Base-by-base conservation (phyloP, 2,329 filamentous ascomycete genomes). In the Nectriaceae sp. region DNA sequence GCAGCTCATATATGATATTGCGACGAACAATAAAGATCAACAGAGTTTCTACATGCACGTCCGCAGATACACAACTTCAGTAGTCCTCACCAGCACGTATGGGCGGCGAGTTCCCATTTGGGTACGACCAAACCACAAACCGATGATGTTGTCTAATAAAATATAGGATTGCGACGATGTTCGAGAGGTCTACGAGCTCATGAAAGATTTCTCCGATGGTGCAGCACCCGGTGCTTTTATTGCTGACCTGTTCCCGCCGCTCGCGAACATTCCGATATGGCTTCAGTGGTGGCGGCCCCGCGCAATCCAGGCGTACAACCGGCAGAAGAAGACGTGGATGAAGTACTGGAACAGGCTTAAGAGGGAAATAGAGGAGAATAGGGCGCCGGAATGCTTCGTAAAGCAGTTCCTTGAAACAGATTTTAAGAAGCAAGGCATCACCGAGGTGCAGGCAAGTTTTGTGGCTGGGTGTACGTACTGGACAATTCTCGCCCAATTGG, bases 401-500 rank as follows among this genome's bases (percentile, higher is more conserved):
- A 40, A 35, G 20, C 41, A 52, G 11, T 22, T 52, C 21, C 16
- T 39, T 1, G 46, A 52, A 33, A 21, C 37, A 13, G 24, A 48
- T 15, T n/a, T 52, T 13, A 39, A 49, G n/a, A 49, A 52, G 35
- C 45, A 49, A n/a, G 49, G 46, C n/a, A 52, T 52, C n/a, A 39
- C 38, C 3, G 45, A 52, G 22, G 42, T 45, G 1, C 29, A 52
- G 29, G 49, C 45, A 1, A n/a, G 41, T 4, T 52, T 45, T 19
- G 45, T 36, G 5, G 50, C 47, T 19, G 44, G 47, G 1, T 44
- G 50, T 50, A 29, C 42, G 47, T 42, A 11, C n/a, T n/a, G n/a
- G n/a, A n/a, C 11, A 5, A 11, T 39, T 19, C 13, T 39, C 13
- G 33, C 21, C 15, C n/a, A 11, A 22, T 15, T 11, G 11, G 21